Percentiles rank a stretch among this genome's conserved stretches.
phyloP scores from a whole-genome alignment of 2,329 filamentous ascomycete genomes.

The Plectosphaerella sp. region DNA sequence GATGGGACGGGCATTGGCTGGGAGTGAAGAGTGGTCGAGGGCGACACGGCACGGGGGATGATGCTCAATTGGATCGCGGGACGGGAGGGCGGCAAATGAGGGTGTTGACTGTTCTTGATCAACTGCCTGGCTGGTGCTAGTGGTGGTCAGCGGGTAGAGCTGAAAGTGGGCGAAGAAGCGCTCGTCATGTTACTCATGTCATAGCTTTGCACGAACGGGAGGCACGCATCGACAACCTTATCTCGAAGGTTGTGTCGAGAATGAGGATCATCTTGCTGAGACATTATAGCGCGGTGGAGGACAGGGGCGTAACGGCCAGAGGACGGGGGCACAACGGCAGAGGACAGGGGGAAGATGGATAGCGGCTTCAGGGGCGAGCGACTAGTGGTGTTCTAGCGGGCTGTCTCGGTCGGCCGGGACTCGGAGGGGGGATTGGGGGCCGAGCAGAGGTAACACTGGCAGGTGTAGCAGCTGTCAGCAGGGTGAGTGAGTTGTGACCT shows the following conservation, averaged over 20 bases:
- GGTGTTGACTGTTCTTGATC: neutral
- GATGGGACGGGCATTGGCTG: no score
- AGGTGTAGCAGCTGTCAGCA: no score
- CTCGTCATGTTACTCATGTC: no score
- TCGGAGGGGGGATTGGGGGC: no score
- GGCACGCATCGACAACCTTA: neutral
- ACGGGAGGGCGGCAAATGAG: neutral
- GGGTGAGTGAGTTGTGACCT: no score
- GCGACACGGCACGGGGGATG: no score
- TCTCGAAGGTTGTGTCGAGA: neutral
- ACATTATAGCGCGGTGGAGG: neutral
- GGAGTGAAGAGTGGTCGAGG: no score
- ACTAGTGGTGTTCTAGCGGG: no score
- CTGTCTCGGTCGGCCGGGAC: no score
- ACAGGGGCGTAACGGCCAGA: neutral
- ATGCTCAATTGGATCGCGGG: neutral
- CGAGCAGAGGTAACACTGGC: no score
- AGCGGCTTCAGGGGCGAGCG: no score
- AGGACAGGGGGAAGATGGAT: neutral
- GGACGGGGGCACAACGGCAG: neutral
- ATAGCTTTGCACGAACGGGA: neutral
- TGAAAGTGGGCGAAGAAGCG: no score
- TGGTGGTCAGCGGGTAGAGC: neutral
- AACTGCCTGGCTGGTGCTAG: neutral
- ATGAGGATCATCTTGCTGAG: neutral